These are phyloP conservation scores for Fusarium armeniacum DNA, from an alignment of 2,329 filamentous ascomycete species.

Conservation along the genomic window DNA sequence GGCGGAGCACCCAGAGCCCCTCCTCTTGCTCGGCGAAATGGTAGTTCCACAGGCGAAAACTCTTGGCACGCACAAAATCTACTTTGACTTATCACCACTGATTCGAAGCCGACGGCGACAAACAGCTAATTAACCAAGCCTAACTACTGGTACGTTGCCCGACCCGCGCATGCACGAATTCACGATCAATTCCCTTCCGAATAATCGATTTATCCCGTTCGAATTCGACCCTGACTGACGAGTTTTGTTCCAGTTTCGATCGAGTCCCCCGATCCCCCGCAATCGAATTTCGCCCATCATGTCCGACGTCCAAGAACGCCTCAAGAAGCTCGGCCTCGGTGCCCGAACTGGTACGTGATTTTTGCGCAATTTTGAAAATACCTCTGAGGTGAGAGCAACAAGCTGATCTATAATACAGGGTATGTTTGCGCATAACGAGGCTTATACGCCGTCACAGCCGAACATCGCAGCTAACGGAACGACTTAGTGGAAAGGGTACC, in stretches of 20 bases:
- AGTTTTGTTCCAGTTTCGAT: constrained; percentile 49
- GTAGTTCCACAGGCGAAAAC: constrained; percentile 59
- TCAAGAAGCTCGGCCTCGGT: constrained; percentile 69
- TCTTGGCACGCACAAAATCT: constrained; percentile 64
- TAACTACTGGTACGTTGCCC: constrained; percentile 54
- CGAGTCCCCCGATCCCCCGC: constrained; percentile 51
- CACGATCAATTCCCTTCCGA: constrained; percentile 22
- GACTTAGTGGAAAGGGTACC: constrained; percentile 89
- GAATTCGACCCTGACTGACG: constrained; percentile 48
- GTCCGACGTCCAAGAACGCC: constrained; percentile 70
- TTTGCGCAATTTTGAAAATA: constrained; percentile 14
- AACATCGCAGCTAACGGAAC: constrained; percentile 50
- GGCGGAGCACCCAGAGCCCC: constrained; percentile 39
- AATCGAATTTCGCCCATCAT: constrained; percentile 59
- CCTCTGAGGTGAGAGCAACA: constrained; percentile 2
- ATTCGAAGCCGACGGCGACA: constrained; percentile 55
- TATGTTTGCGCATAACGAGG: constrained; percentile 51
- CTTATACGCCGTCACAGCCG: constrained; percentile 31
- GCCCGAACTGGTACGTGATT: constrained; percentile 76
- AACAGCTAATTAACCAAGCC: constrained; percentile 54
- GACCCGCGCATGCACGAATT: constrained; percentile 38
- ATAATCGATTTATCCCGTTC: constrained; percentile 41
- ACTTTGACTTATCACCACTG: constrained; percentile 56
- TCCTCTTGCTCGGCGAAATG: constrained; percentile 53
- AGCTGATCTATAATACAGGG: constrained; percentile 52